These are phyloP conservation scores for Pleurotus sapidus DNA, from an alignment of 768 basidiomycete genomes.

Conservation along the genomic window DNA sequence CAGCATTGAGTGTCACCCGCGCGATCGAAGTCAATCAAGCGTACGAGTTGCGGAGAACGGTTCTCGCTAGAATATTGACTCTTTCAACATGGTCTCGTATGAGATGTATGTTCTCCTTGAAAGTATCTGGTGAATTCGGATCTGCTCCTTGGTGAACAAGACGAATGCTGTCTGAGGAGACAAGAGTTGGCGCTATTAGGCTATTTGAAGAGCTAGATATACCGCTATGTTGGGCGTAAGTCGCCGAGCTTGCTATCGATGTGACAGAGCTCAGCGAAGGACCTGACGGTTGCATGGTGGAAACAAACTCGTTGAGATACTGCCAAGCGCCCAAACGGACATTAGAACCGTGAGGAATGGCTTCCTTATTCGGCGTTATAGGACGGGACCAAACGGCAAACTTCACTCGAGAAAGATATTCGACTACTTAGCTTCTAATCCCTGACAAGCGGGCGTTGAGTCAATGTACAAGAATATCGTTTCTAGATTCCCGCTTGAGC, in stretches of 20 bases:
- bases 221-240: neutral
- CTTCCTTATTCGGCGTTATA: too few species aligned
- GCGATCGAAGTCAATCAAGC: conserved; percentile 15
- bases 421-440: too few species aligned
- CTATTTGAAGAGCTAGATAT: neutral
- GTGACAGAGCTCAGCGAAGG: neutral
- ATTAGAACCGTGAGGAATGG: too few species aligned
- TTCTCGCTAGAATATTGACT: conserved; percentile 46
- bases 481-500: too few species aligned
- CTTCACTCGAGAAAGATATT: too few species aligned
- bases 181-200: neutral
- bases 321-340: too few species aligned
- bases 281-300: neutral
- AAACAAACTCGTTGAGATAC: too few species aligned
- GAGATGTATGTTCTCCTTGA: conserved; percentile 54
- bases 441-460: too few species aligned
- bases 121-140: conserved; percentile 57
- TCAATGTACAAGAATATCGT: too few species aligned
- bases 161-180: conserved; percentile 1
- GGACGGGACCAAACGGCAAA: too few species aligned
- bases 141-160: conserved; percentile 36
- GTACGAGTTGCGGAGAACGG: conserved; percentile 52
- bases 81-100: conserved; percentile 46
- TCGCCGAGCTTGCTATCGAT: neutral
- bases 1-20: neutral